Base-by-base conservation (phyloP, 2,329 filamentous ascomycete species). In the Xylariomycetidae sp. region DNA sequence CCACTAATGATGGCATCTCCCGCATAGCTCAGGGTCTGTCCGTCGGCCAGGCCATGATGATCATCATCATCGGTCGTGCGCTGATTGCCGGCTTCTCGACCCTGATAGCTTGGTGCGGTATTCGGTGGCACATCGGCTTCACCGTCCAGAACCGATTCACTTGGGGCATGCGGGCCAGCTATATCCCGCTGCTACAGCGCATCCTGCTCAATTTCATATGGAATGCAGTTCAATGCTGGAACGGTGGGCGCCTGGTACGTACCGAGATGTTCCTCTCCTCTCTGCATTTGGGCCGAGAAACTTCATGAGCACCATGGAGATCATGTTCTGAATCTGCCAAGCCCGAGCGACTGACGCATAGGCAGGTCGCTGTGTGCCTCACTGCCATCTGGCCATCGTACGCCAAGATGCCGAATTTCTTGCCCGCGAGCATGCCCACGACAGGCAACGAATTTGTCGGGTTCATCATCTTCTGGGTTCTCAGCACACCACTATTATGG, bases 101-200 rank as follows among this genome's bases (percentile, higher is more conserved):
- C 9, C 41, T 69, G 4, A 62, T 70, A 16, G 67, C 63, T 7
- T 69, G 66, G 64, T 63, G 61, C 15, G 69, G 68, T 10, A 34
- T 70, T 4, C 61, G 58, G 25, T 72, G 67, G 67, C 69, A 72
- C 42, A 64, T 72, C 36, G 68, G 69, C 33, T 66, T 70, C 44
- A 70, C 67, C 0, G 54, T 71, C 11, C 67, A 70, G 45, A 70
- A 68, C 41, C 57, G 69, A 5, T 70, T 59, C 41, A 65, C 63
- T 6, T 72, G 69, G 68, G 69, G 69, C 4, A 47, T 71, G 50
- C 56, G 63, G 18, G 68, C 59, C 2, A 66, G 63, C 28, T 72
- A 70, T 33, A 66, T 72, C 19, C 66, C 68, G 0, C 50, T 71
- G 12, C 39, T 64, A 6, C 66, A 70, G 44, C 60, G 69, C 3